phyloP scores from a whole-genome alignment of 2,329 filamentous ascomycete genomes.

The Aspergillus puulaauensis region DNA sequence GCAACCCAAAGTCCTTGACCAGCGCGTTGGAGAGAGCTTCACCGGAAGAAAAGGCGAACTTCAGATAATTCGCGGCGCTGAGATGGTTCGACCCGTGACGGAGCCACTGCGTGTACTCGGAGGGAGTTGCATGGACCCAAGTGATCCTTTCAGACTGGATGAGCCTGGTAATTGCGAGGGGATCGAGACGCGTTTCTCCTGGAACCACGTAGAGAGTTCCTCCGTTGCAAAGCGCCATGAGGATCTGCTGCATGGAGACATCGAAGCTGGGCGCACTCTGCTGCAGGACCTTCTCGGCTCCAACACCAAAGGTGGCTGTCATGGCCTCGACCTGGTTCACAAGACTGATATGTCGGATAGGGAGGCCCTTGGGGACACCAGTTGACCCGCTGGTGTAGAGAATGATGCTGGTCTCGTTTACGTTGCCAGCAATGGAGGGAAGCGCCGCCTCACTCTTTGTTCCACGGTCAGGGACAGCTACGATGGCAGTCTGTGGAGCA shows the following conservation, averaged over 20 bases:
- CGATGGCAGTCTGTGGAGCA: neutral
- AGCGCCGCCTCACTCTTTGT: neutral
- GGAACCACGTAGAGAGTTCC: slow-evolving; percentile 18
- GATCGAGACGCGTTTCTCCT: slow-evolving; percentile 14
- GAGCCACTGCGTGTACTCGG: neutral
- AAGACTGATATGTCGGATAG: neutral
- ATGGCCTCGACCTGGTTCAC: neutral
- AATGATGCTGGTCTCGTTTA: neutral
- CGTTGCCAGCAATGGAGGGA: neutral
- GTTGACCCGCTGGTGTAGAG: slow-evolving; percentile 10
- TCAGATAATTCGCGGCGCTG: neutral
- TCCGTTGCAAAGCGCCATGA: slow-evolving; percentile 18
- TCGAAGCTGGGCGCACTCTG: slow-evolving; percentile 26
- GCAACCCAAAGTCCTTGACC: neutral
- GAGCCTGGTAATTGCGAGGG: slow-evolving; percentile 17
- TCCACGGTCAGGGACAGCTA: neutral
- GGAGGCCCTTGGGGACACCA: neutral
- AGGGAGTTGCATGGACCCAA: slow-evolving; percentile 3
- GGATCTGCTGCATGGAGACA: slow-evolving; percentile 21
- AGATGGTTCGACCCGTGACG: neutral
- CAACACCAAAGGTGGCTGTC: slow-evolving; percentile 1
- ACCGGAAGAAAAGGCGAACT: neutral
- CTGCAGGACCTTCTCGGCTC: slow-evolving; percentile 18
- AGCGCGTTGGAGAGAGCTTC: neutral
- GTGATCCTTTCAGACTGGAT: slow-evolving; percentile 20